Base-by-base conservation (phyloP, 2,329 filamentous ascomycete genomes). In the Trichoderma oligosporum region DNA sequence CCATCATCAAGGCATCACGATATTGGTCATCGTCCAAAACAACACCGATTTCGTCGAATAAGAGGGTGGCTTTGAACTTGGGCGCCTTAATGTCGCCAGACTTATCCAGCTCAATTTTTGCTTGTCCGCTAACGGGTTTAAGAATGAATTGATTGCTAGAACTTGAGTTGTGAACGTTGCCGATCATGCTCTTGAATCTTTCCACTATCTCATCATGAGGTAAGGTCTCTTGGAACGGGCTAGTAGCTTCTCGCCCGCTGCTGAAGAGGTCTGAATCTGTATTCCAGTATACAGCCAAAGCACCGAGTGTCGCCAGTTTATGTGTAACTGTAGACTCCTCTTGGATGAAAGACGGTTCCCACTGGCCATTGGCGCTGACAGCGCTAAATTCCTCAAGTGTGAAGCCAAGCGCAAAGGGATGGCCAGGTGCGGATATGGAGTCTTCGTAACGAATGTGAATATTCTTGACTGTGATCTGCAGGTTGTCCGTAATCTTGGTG, bases 391-490 rank as follows among this genome's bases (percentile, higher is more conserved):
- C 93, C 68, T 96, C 89, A 57, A 99, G 82, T 0, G 92, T 99
- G 60, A 99, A 71, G 47, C 95, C 94, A 5, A 96, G 82, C 4
- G 94, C 91, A 66, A 99, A 99, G 0, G 95, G 93, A 70, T 99
- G 94, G 1, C 91, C 92, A 0, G 93, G 92, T 8, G 92, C 89
- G 18, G 94, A 95, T 66, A 99, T 91, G 12, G 93, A 92, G 74
- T 99, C 94, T 74, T 99, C 94, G 73, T 99, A 99, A 65, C 94
- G 89, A 62, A 99, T 84, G 71, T 99, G 94, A 60, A 99, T 96
- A 70, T 97, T 99, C 79, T 96, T 97, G 73, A 99, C 86, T 22
- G 89, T 94, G 65, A 99, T 90, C 73, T 99, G 94, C 38, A 99
- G 80, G 68, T 99, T 99, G 79, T 99, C 94, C 68, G 97, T 91